Evolutionary conservation across 148 eudicot genomes (phyloP), one percentile per base, ranked within the genome.

Genomic region (Silene conica): DNA sequence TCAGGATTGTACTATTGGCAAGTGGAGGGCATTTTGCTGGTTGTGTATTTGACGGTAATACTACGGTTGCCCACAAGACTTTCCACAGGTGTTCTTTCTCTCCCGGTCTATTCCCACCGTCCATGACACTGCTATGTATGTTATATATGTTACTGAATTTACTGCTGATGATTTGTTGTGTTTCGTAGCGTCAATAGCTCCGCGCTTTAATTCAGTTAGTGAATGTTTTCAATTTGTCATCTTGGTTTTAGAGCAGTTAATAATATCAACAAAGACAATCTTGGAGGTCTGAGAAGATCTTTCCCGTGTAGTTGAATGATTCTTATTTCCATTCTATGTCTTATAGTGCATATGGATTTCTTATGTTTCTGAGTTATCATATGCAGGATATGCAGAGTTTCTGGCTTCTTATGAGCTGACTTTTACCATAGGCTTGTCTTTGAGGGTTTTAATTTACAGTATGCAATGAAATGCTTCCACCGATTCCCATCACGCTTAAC

Each of bases 21-120:
- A 87, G 86, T 63, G 97, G 98, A 75, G 98, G 97, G 57, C 98
- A 94, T 74, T 94, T 94, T 82, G 97, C 98, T 61, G 98, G 98
- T 4, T 91, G 98, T 73, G 98, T 94, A 38, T 91, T 94, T 81
- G 96, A 91, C 85, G 98, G 98, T 52, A 87, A 82, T 74, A 80
- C 83, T 26, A 83, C 85, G 87, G 88, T 94, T 82, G 91, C 93
- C 67, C 89, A 87, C 74, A 94, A 94, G 77, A 91, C 98, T 22
- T 89, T 87, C 83, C 97, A 94, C 89, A 94, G 98, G 98, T 94
- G 48, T 86, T 73, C 20, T 73, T 71, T 70, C 48, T 26, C 13
- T 21, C 8, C 6, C 59, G 26, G 10, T 41, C 6, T 67, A 21
- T 12, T 56, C 64, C 8, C 1, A 38, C n/a, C 18, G 8, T 16